Evolutionary conservation across 176 grass and related monocot genomes (phyloP).

Genomic region (Eleusine indica): DNA sequence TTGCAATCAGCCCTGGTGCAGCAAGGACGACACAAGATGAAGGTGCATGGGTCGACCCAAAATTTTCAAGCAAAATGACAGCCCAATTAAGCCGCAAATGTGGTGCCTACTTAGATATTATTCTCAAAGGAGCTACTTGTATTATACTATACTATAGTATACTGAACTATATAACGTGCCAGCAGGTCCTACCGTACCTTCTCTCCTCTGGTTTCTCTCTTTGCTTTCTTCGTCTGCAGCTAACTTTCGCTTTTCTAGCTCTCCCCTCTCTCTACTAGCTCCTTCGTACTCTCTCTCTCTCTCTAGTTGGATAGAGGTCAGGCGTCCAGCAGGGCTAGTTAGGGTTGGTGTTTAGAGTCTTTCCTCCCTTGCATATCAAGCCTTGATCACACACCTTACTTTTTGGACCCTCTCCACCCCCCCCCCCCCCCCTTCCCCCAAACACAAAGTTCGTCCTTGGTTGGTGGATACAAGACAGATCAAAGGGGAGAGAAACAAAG

Average conservation of each 20-base stretch:
- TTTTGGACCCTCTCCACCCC: slow-evolving; percentile 8
- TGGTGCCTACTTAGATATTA: not conserved
- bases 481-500: not conserved
- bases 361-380: slow-evolving; percentile 57
- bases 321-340: not conserved
- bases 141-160: not conserved
- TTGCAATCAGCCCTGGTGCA: not conserved
- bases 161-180: slow-evolving; percentile 33
- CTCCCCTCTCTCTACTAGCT: not conserved
- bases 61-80: not conserved
- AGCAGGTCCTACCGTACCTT: slow-evolving; percentile 17
- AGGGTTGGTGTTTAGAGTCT: slow-evolving; percentile 55
- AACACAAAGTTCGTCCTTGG: slow-evolving; percentile 32
- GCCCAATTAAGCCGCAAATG: not conserved
- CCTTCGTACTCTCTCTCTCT: not conserved
- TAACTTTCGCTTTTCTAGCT: slow-evolving; percentile 33
- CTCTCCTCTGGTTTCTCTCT: slow-evolving; percentile 19
- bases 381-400: slow-evolving; percentile 29
- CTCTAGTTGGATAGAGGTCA: slow-evolving; percentile 12
- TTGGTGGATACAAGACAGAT: slow-evolving; percentile 39
- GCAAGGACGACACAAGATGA: not conserved
- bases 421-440: no score
- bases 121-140: not conserved
- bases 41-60: not conserved
- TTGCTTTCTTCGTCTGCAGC: slow-evolving; percentile 33